phyloP scores from a whole-genome alignment of 1,284 basidiomycete species.

The Tilletiopsis washingtonensis region DNA sequence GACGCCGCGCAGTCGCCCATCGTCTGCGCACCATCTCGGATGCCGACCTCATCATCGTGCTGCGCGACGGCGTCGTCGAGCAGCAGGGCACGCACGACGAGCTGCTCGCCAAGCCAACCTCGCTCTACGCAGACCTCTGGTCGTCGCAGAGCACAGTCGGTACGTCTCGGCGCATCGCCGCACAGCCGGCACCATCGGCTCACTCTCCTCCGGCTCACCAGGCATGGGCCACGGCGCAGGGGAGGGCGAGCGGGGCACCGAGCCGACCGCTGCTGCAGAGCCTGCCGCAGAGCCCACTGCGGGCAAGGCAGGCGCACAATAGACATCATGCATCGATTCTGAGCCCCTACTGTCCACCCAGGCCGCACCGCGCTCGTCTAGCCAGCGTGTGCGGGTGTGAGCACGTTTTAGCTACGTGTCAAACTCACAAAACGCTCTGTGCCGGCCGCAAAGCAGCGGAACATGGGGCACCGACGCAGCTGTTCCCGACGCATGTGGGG shows the following conservation, averaged over 20 bases:
- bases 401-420: no score
- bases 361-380: no score
- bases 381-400: no score
- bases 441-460: no score
- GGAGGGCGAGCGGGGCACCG: constrained; percentile 8
- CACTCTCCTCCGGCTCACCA: not conserved
- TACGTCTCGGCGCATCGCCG: not conserved
- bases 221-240: constrained; percentile 7
- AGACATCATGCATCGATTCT: no score
- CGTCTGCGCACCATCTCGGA: constrained; percentile 82
- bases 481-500: no score
- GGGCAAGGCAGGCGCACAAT: no score
- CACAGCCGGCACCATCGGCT: not conserved
- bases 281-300: no score
- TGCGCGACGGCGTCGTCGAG: constrained; percentile 26
- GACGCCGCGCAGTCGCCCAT: constrained; percentile 29
- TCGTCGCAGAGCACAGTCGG: constrained; percentile 14
- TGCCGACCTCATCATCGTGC: constrained; percentile 51
- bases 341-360: no score
- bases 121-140: constrained; percentile 42
- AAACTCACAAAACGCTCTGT: no score
- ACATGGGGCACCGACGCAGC: no score
- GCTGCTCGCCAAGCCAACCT: constrained; percentile 21
- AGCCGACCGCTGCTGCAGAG: no score
- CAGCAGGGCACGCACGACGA: constrained; percentile 38